A percentile compares a stretch with the other conserved stretches of the same genome.
These are phyloP conservation scores for Persicaria maculosa DNA, from an alignment of 148 eudicot species.

Conservation along the genomic window DNA sequence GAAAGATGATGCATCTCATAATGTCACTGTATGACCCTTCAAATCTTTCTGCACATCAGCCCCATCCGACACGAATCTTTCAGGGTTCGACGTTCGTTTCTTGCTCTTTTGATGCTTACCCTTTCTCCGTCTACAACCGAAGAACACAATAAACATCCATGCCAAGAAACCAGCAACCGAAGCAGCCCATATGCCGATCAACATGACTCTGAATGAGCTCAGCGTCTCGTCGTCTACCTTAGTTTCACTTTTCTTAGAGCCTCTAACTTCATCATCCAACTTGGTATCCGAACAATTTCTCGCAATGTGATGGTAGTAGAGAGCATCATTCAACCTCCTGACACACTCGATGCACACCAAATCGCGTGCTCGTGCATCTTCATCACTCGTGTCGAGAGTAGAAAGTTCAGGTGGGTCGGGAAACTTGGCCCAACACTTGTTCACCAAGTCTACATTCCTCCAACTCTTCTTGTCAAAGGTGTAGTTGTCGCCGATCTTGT, in stretches of 20 bases:
- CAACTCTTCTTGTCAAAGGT: conserved; percentile 89
- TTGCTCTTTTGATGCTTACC: conserved; percentile 54
- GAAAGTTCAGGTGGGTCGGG: conserved; percentile 83
- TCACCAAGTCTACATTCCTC: conserved; percentile 60
- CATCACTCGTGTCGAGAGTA: conserved; percentile 38
- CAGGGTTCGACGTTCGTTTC: conserved; percentile 40
- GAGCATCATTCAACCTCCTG: conserved; percentile 60
- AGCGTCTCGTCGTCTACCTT: conserved; percentile 27
- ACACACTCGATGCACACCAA: conserved; percentile 83
- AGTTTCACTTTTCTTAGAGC: conserved; percentile 18
- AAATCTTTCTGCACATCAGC: conserved; percentile 28
- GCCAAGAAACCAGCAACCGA: conserved; percentile 47
- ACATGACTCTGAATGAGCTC: conserved; percentile 55
- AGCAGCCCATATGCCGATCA: conserved; percentile 48
- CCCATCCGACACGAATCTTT: conserved; percentile 34
- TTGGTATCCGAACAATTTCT: conserved; percentile 46
- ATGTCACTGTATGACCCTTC: conserved; percentile 2
- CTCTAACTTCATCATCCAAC: conserved; percentile 20
- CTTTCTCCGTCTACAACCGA: conserved; percentile 45
- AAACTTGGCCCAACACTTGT: conserved; percentile 84
- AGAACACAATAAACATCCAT: conserved; percentile 35
- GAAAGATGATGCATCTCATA: not conserved
- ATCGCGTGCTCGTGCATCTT: conserved; percentile 43
- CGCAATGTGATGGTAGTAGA: conserved; percentile 49
- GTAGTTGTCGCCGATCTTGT: conserved; percentile 66